Evolutionary conservation across 768 basidiomycete species (phyloP).

Genomic region (Sarcomyxa edulis): DNA sequence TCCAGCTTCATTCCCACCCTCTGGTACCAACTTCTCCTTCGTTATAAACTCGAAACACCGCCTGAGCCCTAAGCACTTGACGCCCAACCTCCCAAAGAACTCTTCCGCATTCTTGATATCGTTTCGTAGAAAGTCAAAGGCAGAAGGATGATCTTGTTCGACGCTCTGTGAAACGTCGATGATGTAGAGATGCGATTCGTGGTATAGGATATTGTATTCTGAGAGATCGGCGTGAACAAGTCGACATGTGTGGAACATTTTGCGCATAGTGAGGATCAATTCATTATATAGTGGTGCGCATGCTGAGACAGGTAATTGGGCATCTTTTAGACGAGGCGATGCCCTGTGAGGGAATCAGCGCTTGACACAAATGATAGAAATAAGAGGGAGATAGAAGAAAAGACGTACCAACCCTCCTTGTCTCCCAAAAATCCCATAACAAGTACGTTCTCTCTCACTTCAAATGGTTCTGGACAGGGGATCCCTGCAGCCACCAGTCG

Average conservation of each 20-base stretch:
- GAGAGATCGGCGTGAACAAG: slow-evolving; percentile 97
- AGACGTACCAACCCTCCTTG: slow-evolving; percentile 69
- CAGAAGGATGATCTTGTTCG: slow-evolving; percentile 94
- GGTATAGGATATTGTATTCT: slow-evolving; percentile 96
- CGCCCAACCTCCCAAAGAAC: slow-evolving; percentile 77
- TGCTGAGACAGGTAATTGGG: slow-evolving; percentile 41
- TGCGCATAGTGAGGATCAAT: slow-evolving; percentile 72
- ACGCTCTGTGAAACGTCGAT: slow-evolving; percentile 99
- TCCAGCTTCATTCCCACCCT: neutral
- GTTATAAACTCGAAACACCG: slow-evolving; percentile 89
- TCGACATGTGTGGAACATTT: slow-evolving; percentile 85
- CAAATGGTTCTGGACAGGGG: slow-evolving; percentile 81
- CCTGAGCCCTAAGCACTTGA: slow-evolving; percentile 71
- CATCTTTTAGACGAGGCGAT: slow-evolving; percentile 92
- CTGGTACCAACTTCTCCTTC: slow-evolving; percentile 36
- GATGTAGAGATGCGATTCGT: slow-evolving; percentile 76
- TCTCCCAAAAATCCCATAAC: slow-evolving; percentile 93
- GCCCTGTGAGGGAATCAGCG: slow-evolving; percentile 66
- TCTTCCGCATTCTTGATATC: slow-evolving; percentile 94
- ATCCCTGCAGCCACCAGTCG: slow-evolving; percentile 81
- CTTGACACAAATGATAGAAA: slow-evolving; percentile 6
- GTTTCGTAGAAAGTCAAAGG: slow-evolving; percentile 91
- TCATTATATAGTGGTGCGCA: slow-evolving; percentile 68
- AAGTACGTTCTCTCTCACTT: slow-evolving; percentile 94
- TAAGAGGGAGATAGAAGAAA: slow-evolving; percentile 5